Conservation (phyloP, 2,329 filamentous ascomycete genomes). For the Fusarium brachygibbosum region DNA sequence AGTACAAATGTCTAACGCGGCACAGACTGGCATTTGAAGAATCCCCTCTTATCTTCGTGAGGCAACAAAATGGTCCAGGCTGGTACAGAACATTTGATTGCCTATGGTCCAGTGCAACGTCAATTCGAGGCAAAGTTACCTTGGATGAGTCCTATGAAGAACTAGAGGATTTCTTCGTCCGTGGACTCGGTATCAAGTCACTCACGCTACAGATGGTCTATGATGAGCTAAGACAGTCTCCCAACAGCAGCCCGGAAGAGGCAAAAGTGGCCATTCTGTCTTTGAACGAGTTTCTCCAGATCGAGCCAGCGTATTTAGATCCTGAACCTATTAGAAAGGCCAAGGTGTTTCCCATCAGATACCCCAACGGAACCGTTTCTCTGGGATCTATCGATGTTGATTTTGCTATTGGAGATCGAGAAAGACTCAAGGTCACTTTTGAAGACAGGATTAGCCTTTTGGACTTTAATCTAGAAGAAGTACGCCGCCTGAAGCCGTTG, state of each 20-base stretch:
- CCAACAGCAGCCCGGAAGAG: background rate
- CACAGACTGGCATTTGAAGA: conserved; percentile 27
- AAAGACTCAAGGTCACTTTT: conserved; percentile 15
- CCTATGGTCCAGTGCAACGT: conserved; percentile 33
- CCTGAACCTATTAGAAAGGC: conserved; percentile 27
- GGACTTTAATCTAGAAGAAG: conserved; percentile 33
- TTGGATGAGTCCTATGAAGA: conserved; percentile 22
- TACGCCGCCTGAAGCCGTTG: conserved; percentile 21
- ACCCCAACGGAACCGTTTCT: background rate
- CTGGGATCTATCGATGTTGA: conserved; percentile 14
- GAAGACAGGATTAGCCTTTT: conserved; percentile 17
- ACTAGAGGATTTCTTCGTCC: conserved; percentile 21
- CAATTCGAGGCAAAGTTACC: conserved; percentile 25
- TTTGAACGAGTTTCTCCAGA: conserved; percentile 24
- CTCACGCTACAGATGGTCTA: conserved; percentile 40
- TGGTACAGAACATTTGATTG: conserved; percentile 36
- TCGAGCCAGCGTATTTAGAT: background rate
- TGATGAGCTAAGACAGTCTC: conserved; percentile 29
- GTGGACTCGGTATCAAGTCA: conserved; percentile 24
- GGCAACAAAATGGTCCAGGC: background rate
- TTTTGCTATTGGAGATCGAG: conserved; percentile 38
- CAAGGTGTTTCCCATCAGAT: conserved; percentile 29
- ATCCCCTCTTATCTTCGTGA: conserved; percentile 11
- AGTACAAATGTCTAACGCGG: background rate
- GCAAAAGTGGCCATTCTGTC: conserved; percentile 18